Conservation (phyloP, 176 grass and related monocot genomes). For the Raddia distichophylla region DNA sequence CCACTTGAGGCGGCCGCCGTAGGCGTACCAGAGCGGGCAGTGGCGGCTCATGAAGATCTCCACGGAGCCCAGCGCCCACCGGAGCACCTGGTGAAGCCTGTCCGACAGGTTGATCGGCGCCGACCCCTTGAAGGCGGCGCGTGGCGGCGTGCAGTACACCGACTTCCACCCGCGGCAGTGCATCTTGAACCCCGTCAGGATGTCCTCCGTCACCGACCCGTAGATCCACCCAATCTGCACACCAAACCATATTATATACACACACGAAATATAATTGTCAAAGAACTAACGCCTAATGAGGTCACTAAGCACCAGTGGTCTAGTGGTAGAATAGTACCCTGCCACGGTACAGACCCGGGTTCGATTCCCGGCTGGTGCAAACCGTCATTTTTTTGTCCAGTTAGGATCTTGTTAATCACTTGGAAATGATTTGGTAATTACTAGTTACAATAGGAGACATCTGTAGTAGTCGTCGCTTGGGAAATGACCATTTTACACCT, state of each 20-base stretch:
- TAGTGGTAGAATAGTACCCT: slow-evolving; percentile 88
- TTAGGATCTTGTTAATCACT: background rate
- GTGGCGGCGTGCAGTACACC: slow-evolving; percentile 71
- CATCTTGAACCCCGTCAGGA: slow-evolving; percentile 98
- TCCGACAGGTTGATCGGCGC: slow-evolving; percentile 86
- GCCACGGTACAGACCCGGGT: slow-evolving; percentile 81
- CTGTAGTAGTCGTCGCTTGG: too few species aligned
- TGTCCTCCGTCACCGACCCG: slow-evolving; percentile 88
- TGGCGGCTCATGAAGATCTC: slow-evolving; percentile 98
- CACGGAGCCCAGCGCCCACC: slow-evolving; percentile 79
- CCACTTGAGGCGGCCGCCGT: slow-evolving; percentile 90
- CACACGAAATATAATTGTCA: rapidly evolving
- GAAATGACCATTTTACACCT: too few species aligned
- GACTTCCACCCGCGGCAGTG: slow-evolving; percentile 96
- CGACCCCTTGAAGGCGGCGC: slow-evolving; percentile 83
- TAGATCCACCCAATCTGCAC: slow-evolving; percentile 94
- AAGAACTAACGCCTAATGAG: background rate
- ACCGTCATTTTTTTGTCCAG: background rate
- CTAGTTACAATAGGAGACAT: too few species aligned
- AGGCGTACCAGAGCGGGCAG: slow-evolving; percentile 95
- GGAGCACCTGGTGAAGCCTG: slow-evolving; percentile 83
- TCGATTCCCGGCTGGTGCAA: slow-evolving; percentile 61
- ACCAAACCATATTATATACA: too few species aligned
- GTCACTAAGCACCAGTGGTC: slow-evolving; percentile 22
- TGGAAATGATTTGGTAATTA: background rate